Percentiles rank a stretch among this genome's conserved stretches.
Conservation (phyloP, 2,329 filamentous ascomycete genomes). For the Cladorrhinum sp. region DNA sequence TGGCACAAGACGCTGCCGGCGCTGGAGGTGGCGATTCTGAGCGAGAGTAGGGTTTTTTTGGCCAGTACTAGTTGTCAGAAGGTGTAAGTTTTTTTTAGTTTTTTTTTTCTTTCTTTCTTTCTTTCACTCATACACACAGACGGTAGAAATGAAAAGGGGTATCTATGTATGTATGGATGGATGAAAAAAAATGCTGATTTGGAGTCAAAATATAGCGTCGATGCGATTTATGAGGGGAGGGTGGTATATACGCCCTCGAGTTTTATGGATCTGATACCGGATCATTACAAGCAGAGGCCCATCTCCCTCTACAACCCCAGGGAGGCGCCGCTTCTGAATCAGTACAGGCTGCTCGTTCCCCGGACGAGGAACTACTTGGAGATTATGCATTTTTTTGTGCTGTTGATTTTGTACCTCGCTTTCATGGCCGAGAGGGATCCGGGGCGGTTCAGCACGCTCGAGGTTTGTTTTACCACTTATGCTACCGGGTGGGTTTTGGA, state of each 20-base stretch:
- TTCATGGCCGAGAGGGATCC: constrained; percentile 69
- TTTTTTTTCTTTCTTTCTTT: too few relatives aligned
- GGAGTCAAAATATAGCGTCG: constrained; percentile 50
- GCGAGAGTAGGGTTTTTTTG: constrained; percentile 75
- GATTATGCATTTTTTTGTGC: constrained; percentile 66
- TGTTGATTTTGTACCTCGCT: constrained; percentile 66
- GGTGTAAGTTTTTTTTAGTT: constrained; percentile 46
- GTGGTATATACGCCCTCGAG: constrained; percentile 79
- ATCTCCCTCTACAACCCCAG: constrained; percentile 78
- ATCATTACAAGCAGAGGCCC: constrained; percentile 80
- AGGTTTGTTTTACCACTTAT: constrained; percentile 69
- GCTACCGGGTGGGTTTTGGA: constrained; percentile 76
- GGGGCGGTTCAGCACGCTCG: constrained; percentile 52
- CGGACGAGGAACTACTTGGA: constrained; percentile 74
- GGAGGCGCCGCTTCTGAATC: constrained; percentile 72
- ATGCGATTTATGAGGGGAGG: constrained; percentile 76
- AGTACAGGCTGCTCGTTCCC: constrained; percentile 81
- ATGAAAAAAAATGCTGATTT: too few relatives aligned
- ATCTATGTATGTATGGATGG: too few relatives aligned
- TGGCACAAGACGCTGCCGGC: constrained; percentile 66
- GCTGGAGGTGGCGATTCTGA: constrained; percentile 78
- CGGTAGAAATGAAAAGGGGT: too few relatives aligned
- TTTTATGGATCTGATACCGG: constrained; percentile 79
- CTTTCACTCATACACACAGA: too few relatives aligned
- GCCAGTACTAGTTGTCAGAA: constrained; percentile 76